phyloP scores from a whole-genome alignment of 2,329 filamentous ascomycete species.

The Aspergillus floridensis region DNA sequence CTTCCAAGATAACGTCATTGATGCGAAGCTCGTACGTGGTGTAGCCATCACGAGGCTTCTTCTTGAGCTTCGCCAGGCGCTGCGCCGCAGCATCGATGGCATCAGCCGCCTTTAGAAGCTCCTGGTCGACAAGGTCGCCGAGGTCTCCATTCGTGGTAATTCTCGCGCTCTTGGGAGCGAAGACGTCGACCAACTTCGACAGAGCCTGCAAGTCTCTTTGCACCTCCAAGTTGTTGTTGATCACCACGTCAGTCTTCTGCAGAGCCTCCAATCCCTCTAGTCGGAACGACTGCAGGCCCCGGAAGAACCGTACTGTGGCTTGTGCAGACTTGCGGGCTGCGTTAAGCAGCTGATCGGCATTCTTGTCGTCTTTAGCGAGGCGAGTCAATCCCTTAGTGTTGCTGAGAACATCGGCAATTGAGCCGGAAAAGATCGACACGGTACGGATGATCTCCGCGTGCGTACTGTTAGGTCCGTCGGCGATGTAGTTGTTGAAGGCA shows the following conservation, averaged over 20 bases:
- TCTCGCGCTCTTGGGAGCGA: slow-evolving; percentile 83
- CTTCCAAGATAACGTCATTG: slow-evolving; percentile 90
- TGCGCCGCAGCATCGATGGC: slow-evolving; percentile 91
- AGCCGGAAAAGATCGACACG: slow-evolving; percentile 83
- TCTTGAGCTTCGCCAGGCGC: slow-evolving; percentile 85
- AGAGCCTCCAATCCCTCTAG: slow-evolving; percentile 85
- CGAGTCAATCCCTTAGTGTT: slow-evolving; percentile 95
- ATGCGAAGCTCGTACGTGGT: slow-evolving; percentile 95
- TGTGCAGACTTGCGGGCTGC: slow-evolving; percentile 80
- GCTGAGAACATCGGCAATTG: slow-evolving; percentile 87
- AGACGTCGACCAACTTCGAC: slow-evolving; percentile 88
- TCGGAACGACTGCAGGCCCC: slow-evolving; percentile 87
- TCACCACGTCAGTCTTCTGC: slow-evolving; percentile 94
- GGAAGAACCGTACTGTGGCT: slow-evolving; percentile 91
- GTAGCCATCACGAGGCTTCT: slow-evolving; percentile 93
- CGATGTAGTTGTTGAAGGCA: slow-evolving; percentile 97
- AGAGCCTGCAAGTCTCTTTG: slow-evolving; percentile 90
- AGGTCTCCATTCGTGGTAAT: slow-evolving; percentile 77
- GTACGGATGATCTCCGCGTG: slow-evolving; percentile 91
- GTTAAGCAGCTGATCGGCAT: slow-evolving; percentile 78
- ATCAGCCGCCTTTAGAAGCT: slow-evolving; percentile 89
- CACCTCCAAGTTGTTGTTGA: slow-evolving; percentile 95
- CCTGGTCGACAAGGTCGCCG: slow-evolving; percentile 86
- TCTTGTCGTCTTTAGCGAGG: slow-evolving; percentile 93
- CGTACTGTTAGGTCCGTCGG: slow-evolving; percentile 86